phyloP scores from a whole-genome alignment of 768 basidiomycete species.

The Lactarius quietus region DNA sequence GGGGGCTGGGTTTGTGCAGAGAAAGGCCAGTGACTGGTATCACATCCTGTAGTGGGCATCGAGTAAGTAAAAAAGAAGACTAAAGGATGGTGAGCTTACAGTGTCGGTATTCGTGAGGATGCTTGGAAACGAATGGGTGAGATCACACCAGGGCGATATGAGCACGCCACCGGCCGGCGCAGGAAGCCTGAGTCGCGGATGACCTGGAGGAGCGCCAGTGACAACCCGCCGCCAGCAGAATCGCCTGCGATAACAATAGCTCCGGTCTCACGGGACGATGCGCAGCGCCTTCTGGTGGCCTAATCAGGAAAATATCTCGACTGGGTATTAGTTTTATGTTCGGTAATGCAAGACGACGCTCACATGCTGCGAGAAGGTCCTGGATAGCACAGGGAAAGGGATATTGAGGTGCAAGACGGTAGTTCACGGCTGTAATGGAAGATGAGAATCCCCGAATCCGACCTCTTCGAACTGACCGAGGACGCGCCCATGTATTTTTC shows the following conservation, averaged over 20 bases:
- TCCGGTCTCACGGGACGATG: slow-evolving; percentile 79
- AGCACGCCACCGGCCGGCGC: slow-evolving; percentile 83
- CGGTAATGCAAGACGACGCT: slow-evolving; percentile 27
- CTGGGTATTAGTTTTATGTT: neutral
- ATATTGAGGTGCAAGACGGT: slow-evolving; percentile 92
- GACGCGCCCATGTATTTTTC: slow-evolving; percentile 90
- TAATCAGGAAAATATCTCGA: slow-evolving; percentile 81
- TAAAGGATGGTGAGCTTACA: slow-evolving; percentile 39
- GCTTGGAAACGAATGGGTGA: slow-evolving; percentile 95
- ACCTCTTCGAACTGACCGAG: slow-evolving; percentile 48
- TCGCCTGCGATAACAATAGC: slow-evolving; percentile 84
- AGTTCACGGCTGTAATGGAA: slow-evolving; percentile 58
- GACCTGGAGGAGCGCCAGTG: slow-evolving; percentile 78
- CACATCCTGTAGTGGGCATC: slow-evolving; percentile 55
- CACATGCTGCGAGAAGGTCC: slow-evolving; percentile 85
- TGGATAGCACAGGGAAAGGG: slow-evolving; percentile 94
- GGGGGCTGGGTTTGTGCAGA: slow-evolving; percentile 70
- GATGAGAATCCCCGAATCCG: slow-evolving; percentile 10
- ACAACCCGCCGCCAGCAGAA: slow-evolving; percentile 89
- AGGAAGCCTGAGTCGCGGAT: slow-evolving; percentile 84
- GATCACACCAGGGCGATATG: slow-evolving; percentile 89
- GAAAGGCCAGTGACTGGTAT: slow-evolving; percentile 74
- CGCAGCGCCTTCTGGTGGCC: slow-evolving; percentile 73
- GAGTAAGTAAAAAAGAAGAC: neutral
- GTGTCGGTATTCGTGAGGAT: slow-evolving; percentile 81